Percentiles rank a stretch among this genome's conserved stretches.
Conservation (phyloP, 371 early-diverging fungal species). For the Phascolomyces articulosus region DNA sequence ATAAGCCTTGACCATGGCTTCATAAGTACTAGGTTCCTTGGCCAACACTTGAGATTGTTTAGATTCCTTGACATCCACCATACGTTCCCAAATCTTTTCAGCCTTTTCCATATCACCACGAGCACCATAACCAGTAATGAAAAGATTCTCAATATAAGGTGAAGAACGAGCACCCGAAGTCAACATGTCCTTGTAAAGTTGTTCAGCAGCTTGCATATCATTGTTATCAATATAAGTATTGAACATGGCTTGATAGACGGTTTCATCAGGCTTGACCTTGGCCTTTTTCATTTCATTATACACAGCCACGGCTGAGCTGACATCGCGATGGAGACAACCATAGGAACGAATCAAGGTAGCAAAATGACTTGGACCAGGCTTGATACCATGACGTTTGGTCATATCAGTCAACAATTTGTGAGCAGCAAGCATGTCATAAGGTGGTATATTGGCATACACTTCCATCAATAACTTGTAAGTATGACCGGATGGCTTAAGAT, state of each 20-base stretch:
- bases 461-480: constrained; percentile 64
- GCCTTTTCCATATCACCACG: constrained; percentile 39
- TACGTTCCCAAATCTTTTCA: constrained; percentile 44
- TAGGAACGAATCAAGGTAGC: constrained; percentile 64
- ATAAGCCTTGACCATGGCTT: constrained; percentile 63
- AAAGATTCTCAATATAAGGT: constrained; percentile 64
- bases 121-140: constrained; percentile 57
- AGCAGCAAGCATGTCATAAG: constrained; percentile 63
- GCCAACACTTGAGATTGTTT: constrained; percentile 18
- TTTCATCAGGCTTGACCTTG: constrained; percentile 49
- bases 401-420: constrained; percentile 54
- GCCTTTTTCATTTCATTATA: constrained; percentile 52
- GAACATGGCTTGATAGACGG: constrained; percentile 61
- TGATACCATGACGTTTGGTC: constrained; percentile 42
- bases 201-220: constrained; percentile 48
- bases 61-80: constrained; percentile 34
- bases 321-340: constrained; percentile 60
- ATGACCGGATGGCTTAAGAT: constrained; percentile 55
- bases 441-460: constrained; percentile 61
- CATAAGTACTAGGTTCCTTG: constrained; percentile 65
- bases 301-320: constrained; percentile 52
- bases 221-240: constrained; percentile 56
- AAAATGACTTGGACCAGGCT: constrained; percentile 55
- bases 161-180: constrained; percentile 40
- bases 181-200: constrained; percentile 48